These are phyloP conservation scores for Penicillium rolfsii DNA, from an alignment of 2,329 filamentous ascomycete genomes.

Conservation along the genomic window DNA sequence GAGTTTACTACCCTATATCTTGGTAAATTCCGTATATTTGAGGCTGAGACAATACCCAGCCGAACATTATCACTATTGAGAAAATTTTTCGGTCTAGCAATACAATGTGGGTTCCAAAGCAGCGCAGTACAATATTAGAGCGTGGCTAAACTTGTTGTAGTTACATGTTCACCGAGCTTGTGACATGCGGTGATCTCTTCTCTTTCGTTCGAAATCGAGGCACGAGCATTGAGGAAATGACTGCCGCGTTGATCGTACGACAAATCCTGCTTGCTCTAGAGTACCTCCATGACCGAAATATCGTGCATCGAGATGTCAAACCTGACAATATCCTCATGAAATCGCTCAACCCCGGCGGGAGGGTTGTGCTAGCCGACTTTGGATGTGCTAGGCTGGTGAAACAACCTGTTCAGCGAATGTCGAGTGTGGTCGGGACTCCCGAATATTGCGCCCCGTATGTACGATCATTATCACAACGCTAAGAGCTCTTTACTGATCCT, in stretches of 20 bases:
- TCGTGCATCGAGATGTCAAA: constrained; percentile 66
- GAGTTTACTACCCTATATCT: not conserved
- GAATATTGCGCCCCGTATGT: constrained; percentile 64
- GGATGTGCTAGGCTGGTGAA: constrained; percentile 54
- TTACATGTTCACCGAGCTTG: constrained; percentile 64
- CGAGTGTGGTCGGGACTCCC: constrained; percentile 57
- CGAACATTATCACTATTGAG: constrained; percentile 62
- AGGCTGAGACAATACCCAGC: constrained; percentile 39
- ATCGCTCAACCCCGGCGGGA: constrained; percentile 53
- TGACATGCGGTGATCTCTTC: constrained; percentile 64
- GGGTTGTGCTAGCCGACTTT: constrained; percentile 65
- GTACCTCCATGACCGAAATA: constrained; percentile 58
- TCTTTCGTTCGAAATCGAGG: constrained; percentile 60
- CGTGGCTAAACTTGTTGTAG: constrained; percentile 32
- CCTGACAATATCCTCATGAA: constrained; percentile 66
- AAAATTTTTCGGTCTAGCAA: constrained; percentile 58
- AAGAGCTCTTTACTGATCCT: not conserved
- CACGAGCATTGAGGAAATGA: constrained; percentile 51
- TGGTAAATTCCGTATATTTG: not conserved
- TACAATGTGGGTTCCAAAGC: constrained; percentile 47
- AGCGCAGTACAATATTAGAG: too few species aligned
- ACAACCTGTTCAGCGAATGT: constrained; percentile 51
- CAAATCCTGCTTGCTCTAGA: constrained; percentile 62
- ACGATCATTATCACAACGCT: not conserved
- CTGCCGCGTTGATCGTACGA: constrained; percentile 57